phyloP scores from a whole-genome alignment of 208 protist genomes.

The Naegleria gruberi region DNA sequence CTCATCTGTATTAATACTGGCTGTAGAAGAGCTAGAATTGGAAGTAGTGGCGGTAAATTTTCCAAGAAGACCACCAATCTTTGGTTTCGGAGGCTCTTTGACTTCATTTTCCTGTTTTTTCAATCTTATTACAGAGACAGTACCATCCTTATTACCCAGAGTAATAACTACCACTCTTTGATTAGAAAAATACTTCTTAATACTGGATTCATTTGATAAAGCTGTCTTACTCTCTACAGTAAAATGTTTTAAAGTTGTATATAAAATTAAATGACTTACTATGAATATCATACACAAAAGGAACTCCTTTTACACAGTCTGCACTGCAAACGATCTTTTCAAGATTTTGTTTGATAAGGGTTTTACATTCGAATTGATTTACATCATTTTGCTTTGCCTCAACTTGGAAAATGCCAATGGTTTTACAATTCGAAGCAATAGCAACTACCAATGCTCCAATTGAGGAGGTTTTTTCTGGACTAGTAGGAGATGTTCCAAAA shows the following conservation, averaged over 20 bases:
- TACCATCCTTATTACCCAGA: not conserved
- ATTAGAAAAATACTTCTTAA: not conserved
- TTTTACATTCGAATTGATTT: too few relatives aligned
- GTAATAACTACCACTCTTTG: not conserved
- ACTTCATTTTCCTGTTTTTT: not conserved
- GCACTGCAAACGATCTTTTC: not conserved
- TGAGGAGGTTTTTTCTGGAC: not conserved
- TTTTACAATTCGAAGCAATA: not conserved
- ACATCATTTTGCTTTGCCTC: not conserved
- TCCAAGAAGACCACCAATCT: not conserved
- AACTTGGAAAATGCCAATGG: not conserved
- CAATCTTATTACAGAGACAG: not conserved
- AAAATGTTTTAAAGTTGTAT: too few relatives aligned
- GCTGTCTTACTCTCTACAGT: too few relatives aligned
- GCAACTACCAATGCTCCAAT: not conserved
- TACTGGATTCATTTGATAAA: not conserved
- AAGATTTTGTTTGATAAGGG: too few relatives aligned
- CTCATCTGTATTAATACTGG: not conserved
- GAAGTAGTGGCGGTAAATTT: not conserved
- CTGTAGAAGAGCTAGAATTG: not conserved
- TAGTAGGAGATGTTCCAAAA: not conserved
- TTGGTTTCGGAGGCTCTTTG: not conserved
- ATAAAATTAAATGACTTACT: not conserved
- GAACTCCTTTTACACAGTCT: not conserved
- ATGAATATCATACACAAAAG: not conserved